Percentiles rank a stretch among this genome's conserved stretches.
These are phyloP conservation scores for Solanum ahanhuiri DNA, from an alignment of 257 asterid genomes.

Conservation along the genomic window DNA sequence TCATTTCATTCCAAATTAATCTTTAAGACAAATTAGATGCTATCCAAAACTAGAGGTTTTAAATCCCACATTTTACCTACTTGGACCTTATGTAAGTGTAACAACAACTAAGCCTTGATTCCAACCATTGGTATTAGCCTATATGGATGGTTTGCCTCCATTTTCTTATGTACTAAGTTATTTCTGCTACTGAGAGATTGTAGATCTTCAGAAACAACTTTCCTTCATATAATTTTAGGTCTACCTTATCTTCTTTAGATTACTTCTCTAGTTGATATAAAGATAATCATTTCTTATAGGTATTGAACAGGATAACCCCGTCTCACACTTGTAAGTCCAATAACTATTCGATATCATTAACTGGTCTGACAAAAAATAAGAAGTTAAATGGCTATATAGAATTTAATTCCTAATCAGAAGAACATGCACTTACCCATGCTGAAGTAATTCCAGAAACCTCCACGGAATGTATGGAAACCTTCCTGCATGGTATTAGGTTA, in stretches of 20 bases:
- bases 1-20: neutral
- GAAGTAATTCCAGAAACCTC: conserved; percentile 54
- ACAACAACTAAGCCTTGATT: neutral
- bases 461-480: conserved; percentile 35
- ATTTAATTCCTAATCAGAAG: neutral
- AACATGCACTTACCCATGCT: conserved; percentile 38
- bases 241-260: neutral
- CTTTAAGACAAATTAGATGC: neutral
- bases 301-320: neutral
- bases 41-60: neutral
- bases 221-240: neutral
- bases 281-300: neutral
- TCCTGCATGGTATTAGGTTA: conserved; percentile 17
- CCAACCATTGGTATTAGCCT: neutral
- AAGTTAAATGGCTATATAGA: neutral
- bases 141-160: neutral
- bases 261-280: neutral
- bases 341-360: neutral
- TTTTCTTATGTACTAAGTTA: neutral
- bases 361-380: neutral
- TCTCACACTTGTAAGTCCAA: neutral
- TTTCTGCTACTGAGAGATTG: neutral
- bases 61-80: neutral
- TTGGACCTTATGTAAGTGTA: neutral
- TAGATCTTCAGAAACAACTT: neutral